Evolutionary conservation across 108 stramenopile species (phyloP).

Genomic region (Mediolabrus comicus): DNA sequence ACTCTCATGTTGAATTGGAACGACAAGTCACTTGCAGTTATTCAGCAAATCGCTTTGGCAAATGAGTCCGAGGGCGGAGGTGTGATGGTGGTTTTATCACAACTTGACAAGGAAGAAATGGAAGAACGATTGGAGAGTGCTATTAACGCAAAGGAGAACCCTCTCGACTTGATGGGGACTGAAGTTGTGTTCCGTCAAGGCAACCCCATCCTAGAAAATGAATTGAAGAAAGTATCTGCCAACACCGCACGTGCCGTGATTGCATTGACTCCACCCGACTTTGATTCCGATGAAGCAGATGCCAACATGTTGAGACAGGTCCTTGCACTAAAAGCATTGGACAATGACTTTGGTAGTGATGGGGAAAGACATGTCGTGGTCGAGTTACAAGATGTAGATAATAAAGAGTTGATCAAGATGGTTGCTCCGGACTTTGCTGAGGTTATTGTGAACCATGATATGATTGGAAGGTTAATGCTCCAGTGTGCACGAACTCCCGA

Average conservation of each 20-base stretch:
- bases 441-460: constrained; percentile 37
- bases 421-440: constrained; percentile 34
- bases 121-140: constrained; percentile 8
- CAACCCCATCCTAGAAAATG: constrained; percentile 24
- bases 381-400: constrained; percentile 40
- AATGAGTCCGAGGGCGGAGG: constrained; percentile 45
- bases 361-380: constrained; percentile 25
- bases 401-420: constrained; percentile 22
- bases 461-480: constrained; percentile 44
- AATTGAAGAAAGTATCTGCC: constrained; percentile 31
- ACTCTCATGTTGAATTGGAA: constrained; percentile 35
- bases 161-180: constrained; percentile 10
- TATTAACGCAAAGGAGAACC: constrained; percentile 5
- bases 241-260: constrained; percentile 27
- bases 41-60: constrained; percentile 30
- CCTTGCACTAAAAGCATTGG: constrained; percentile 17
- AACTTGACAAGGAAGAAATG: constrained; percentile 20
- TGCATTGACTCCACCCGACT: constrained; percentile 17
- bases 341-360: neutral
- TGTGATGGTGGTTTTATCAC: constrained; percentile 18
- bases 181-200: constrained; percentile 29
- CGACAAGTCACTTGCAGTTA: constrained; percentile 29
- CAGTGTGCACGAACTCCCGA: constrained; percentile 40
- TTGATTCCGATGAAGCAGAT: constrained; percentile 34
- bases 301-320: constrained; percentile 23